Evolutionary conservation across 805 yeast species (phyloP).

Genomic region (Maudiozyma bulderi): DNA sequence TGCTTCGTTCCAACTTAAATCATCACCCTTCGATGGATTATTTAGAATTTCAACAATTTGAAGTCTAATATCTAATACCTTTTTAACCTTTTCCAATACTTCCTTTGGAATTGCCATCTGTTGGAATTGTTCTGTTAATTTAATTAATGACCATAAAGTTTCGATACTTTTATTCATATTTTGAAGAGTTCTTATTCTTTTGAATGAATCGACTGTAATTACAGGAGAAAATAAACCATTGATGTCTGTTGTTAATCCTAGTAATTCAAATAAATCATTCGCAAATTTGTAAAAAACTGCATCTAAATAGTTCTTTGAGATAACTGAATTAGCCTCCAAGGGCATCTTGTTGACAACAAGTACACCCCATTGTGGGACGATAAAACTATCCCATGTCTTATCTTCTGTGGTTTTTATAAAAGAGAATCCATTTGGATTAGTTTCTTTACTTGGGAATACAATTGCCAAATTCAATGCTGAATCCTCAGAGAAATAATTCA

Average conservation of each 20-base stretch:
- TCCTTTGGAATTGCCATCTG: slow-evolving; percentile 77
- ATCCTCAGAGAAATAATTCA: slow-evolving; percentile 49
- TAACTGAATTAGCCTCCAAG: slow-evolving; percentile 17
- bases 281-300: slow-evolving; percentile 62
- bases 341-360: slow-evolving; percentile 36
- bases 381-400: slow-evolving; percentile 33
- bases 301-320: slow-evolving; percentile 38
- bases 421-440: slow-evolving; percentile 34
- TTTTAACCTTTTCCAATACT: slow-evolving; percentile 49
- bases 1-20: slow-evolving; percentile 39
- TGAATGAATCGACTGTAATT: slow-evolving; percentile 56
- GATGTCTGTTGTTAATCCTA: slow-evolving; percentile 52
- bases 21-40: slow-evolving; percentile 25
- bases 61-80: slow-evolving; percentile 38
- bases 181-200: slow-evolving; percentile 47
- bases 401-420: slow-evolving; percentile 8
- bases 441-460: slow-evolving; percentile 28
- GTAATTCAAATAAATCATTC: slow-evolving; percentile 59
- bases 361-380: slow-evolving; percentile 84
- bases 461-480: slow-evolving; percentile 58
- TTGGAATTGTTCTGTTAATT: slow-evolving; percentile 57
- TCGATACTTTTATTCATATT: slow-evolving; percentile 55
- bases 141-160: slow-evolving; percentile 63
- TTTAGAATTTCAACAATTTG: slow-evolving; percentile 22
- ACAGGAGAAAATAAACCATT: slow-evolving; percentile 38